Base-by-base conservation (phyloP, 1,139 yeast genomes). In the Yamadazyma taylorii region DNA sequence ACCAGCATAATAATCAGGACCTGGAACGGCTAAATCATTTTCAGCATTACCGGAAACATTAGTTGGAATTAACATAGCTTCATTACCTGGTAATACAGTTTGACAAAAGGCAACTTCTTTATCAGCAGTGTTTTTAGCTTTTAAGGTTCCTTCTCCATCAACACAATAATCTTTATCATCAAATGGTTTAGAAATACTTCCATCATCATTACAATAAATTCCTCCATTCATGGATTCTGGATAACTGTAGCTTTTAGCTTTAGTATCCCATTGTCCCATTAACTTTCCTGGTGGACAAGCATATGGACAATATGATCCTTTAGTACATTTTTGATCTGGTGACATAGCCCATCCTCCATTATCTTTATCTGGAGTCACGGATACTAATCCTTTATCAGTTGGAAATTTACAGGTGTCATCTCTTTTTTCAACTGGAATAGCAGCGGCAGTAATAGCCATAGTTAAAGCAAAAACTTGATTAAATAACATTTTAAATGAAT, bases 291-390 rank as follows among this genome's bases (percentile, higher is more conserved):
- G 85, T 27, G 88, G 80, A 56, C 95, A 86, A 24, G 96, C 96
- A 56, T 84, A 88, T 26, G 94, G 94, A 61, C 96, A 88, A 75
- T 82, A 85, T 29, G 73, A 68, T 17, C 94, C 95, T 27, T 84
- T 70, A 8, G 79, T 63, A 60, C 96, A 88, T 31, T 72, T 58
- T 53, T 82, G 85, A 60, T 86, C 92, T 36, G 81, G 82, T 49
- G 85, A 79, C 78, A 85, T 72, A 39, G 96, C 96, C 95, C 96
- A 88, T 24, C 96, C 96, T 31, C 74, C 90, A 53, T 85, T 85
- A 19, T 58, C 48, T 19, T 78, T 72, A 30, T 61, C 56, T 6
- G 74, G 69, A 33, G 87, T 81, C 37, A 87, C 81, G 1, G 81
- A 63, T 17, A 86, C 89, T 52, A 87, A 69, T 12, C 87, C 89